Evolutionary conservation across 2,329 filamentous ascomycete genomes (phyloP), one percentile per base, ranked within the genome.

Genomic region (Teratosphaeria pseudoeucalypti): DNA sequence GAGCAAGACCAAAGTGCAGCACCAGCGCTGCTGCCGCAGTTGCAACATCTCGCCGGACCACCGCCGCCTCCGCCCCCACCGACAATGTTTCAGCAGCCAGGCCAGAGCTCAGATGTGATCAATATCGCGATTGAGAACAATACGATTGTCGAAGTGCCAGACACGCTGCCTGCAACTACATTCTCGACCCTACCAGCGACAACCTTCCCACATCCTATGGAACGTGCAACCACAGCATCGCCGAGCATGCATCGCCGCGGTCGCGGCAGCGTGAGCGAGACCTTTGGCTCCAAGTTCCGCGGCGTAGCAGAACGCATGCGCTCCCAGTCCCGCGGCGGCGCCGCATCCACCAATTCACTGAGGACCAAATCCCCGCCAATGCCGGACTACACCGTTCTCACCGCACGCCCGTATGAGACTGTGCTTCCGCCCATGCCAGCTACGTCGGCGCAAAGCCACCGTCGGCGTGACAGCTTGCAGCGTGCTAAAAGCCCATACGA

Each of bases 1-100:
- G 70, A 74, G 67, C 65, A 65, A 16, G 67, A 61, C 55, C 63
- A 64, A 43, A 60, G 61, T 19, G 64, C 54, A 23, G 62, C 67
- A 27, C 80, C 81, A 12, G 79, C 81, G 10, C 63, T 71, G 54
- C 76, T 86, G 19, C 81, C 83, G 6, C 82, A 86, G 66, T 76
- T 86, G 10, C 82, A 85, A 66, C 84, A 86, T 69, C 74, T 86
- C 16, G 79, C 78, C 27, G 75, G 71, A 10, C 81, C 81, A 11
- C 81, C 81, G 0, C 70, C 73, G 10, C 73, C 73, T 12, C 72
- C 73, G 34, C 73, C 73, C 1, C 72, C 72, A n/a, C 72, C 73
- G 32, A 65, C 67, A 19, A 70, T 72, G 58, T 67, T 65, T 34
- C 77, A 54, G 72, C 56, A 34, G 55, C 61, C 59, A 26, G 60